These are phyloP conservation scores for Primulina huaijiensis DNA, from an alignment of 257 asterid genomes.

Conservation along the genomic window DNA sequence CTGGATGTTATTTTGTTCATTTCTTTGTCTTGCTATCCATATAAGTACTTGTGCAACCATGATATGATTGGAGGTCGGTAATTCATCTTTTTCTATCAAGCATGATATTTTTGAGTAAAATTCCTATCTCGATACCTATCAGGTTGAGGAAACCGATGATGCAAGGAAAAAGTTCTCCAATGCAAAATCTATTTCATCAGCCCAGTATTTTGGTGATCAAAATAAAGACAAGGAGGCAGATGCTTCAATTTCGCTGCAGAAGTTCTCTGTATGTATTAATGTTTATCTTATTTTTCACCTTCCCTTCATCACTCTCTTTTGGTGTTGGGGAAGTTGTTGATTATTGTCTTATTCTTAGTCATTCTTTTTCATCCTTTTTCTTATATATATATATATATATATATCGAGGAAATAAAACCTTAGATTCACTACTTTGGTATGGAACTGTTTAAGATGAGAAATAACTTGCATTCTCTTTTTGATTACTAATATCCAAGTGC, in stretches of 20 bases:
- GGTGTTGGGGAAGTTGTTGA: background rate
- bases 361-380: no score
- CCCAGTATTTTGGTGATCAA: constrained; percentile 83
- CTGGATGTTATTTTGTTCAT: background rate
- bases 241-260: constrained; percentile 73
- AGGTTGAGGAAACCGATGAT: constrained; percentile 95
- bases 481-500: background rate
- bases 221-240: constrained; percentile 53
- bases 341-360: background rate
- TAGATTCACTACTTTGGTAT: no score
- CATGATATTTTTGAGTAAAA: constrained; percentile 5
- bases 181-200: constrained; percentile 97
- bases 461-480: background rate
- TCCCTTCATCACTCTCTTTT: constrained; percentile 1
- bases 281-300: constrained; percentile 1
- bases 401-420: no score
- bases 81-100: background rate
- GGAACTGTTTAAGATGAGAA: no score
- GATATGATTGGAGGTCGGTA: background rate
- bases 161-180: constrained; percentile 95
- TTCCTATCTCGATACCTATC: constrained; percentile 24
- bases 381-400: no score
- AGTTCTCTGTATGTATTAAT: constrained; percentile 67
- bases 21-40: background rate
- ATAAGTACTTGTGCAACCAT: background rate